Evolutionary conservation across 1,284 basidiomycete species (phyloP), one percentile per base, ranked within the genome.

Genomic region (Macrocybe sp.): DNA sequence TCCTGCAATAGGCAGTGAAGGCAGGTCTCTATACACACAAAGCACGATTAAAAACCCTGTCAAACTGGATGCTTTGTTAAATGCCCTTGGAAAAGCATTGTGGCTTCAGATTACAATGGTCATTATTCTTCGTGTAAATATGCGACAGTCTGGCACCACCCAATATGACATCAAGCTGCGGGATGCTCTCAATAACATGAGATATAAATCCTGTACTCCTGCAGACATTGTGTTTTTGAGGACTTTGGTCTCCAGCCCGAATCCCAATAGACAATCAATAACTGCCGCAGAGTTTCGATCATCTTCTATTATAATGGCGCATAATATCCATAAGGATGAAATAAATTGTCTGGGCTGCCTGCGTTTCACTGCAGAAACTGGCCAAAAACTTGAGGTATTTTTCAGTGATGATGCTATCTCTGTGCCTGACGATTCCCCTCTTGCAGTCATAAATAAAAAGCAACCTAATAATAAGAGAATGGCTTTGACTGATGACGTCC

Each of bases 11-110:
- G 55, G 55, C 2, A 28, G 47, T 30, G 48, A 50, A 36, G 3
- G 32, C 9, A 40, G 39, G 5, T 35, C 55, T n/a, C 41, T 60
- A 22, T 63, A 58, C 41, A 49, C 55, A 48, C 29, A 49, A 32
- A 43, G 38, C 22, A 47, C 55, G 16, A 46, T 53, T 7, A 28
- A 35, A 5, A 32, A 31, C 44, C 37, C 47, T 3, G 29, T 6
- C 16, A 28, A 41, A 12, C 9, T 39, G 6, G 9, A 37, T 32
- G 49, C 55, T 29, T 64, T 70, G 57, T 50, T 64, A 39, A 46
- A 46, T 28, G 52, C 54, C 1, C 46, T 68, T 11, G 65, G 67
- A 6, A 63, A 65, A 38, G 52, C 59, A 2, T 41, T 65, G 31
- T 49, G 48, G 48, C 44, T 45, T 28, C 48, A 49, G 16, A 12